phyloP scores from a whole-genome alignment of 345 rosid species.

The Bretschneidera sinensis region DNA sequence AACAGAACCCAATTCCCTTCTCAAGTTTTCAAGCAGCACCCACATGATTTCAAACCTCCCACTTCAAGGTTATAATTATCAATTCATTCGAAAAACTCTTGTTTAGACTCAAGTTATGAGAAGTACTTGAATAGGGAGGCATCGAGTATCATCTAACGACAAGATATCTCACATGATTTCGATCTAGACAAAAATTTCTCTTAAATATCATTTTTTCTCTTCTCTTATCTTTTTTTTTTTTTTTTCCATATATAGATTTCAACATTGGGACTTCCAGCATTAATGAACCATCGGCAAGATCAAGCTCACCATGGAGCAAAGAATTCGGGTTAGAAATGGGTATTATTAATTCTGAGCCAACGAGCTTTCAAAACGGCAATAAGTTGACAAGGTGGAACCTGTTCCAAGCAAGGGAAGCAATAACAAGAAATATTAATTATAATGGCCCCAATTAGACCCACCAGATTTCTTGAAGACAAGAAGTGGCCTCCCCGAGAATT shows the following conservation, averaged over 20 bases:
- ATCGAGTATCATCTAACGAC: no score
- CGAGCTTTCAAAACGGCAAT: slow-evolving; percentile 10
- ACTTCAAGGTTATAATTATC: not conserved
- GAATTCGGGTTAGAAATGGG: not conserved
- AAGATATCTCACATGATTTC: no score
- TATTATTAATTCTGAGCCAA: not conserved
- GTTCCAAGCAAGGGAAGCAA: slow-evolving; percentile 5
- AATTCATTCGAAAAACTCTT: no score
- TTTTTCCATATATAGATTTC: not conserved
- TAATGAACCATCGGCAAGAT: not conserved
- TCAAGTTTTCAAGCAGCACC: slow-evolving; percentile 8
- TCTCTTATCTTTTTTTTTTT: no score
- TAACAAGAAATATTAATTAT: slow-evolving; percentile 6
- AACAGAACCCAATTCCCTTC: slow-evolving; percentile 16
- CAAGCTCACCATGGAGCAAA: slow-evolving; percentile 6
- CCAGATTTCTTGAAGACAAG: not conserved
- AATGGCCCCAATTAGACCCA: not conserved
- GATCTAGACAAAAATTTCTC: no score
- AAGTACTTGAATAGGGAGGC: no score
- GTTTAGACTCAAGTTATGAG: no score
- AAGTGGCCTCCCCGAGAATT: not conserved
- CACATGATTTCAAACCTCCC: not conserved
- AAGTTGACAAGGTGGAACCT: slow-evolving; percentile 7
- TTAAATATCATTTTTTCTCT: no score
- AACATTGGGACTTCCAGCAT: slow-evolving; percentile 7